Conservation (phyloP, 2,329 filamentous ascomycete genomes). For the Penicillium brasilianum region DNA sequence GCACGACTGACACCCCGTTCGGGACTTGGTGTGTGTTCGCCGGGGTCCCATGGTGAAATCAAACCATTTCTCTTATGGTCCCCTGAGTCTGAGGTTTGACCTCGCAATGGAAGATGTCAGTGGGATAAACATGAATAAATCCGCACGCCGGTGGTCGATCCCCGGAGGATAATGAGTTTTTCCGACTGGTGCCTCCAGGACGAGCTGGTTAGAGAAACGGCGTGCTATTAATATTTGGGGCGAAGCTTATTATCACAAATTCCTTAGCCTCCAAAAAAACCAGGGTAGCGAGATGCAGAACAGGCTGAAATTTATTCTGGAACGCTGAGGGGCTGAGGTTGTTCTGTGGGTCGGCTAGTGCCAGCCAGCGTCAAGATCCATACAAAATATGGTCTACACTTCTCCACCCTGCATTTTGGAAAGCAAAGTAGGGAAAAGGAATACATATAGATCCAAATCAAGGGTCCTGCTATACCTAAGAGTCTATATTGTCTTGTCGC, state of each 20-base stretch:
- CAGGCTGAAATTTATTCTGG: neutral
- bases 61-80: neutral
- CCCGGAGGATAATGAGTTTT: neutral
- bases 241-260: neutral
- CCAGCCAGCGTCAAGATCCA: neutral
- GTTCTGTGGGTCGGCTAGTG: neutral
- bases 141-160: too few relatives aligned
- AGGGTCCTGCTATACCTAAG: neutral
- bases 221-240: neutral
- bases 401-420: neutral
- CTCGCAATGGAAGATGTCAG: neutral
- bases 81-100: neutral
- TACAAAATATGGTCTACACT: neutral
- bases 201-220: neutral
- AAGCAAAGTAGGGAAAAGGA: neutral
- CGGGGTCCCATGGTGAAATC: slow-evolving; percentile 7
- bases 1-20: slow-evolving; percentile 15
- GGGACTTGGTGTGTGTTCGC: slow-evolving; percentile 15
- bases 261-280: neutral
- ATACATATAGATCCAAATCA: neutral
- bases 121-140: neutral
- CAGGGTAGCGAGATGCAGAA: neutral
- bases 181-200: neutral
- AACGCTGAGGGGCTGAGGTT: neutral
- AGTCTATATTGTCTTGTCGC: too few relatives aligned